A percentile compares a stretch with the other conserved stretches of the same genome.
Conservation (phyloP, 2,329 filamentous ascomycete genomes). For the Hypocreales sp. region DNA sequence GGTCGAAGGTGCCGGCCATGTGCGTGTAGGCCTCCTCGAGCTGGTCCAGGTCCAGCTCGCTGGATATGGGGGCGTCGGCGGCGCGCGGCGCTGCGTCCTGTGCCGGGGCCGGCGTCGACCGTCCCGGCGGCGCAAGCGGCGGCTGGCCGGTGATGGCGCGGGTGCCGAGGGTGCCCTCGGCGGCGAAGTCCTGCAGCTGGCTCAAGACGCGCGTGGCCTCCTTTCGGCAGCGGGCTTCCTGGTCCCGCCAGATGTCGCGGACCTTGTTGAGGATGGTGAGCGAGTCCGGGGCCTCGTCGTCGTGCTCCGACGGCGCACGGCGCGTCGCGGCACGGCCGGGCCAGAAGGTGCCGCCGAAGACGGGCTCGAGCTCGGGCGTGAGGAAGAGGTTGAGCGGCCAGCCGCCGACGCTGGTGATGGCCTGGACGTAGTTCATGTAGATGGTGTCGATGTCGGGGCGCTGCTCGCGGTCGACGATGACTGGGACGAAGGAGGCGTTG, state of each 20-base stretch:
- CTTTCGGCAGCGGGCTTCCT: constrained; percentile 67
- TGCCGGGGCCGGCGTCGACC: constrained; percentile 14
- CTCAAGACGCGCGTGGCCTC: constrained; percentile 71
- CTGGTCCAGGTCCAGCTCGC: constrained; percentile 74
- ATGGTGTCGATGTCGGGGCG: constrained; percentile 87
- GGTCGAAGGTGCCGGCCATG: constrained; percentile 69
- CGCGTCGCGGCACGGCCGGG: constrained; percentile 53
- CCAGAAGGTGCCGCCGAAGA: constrained; percentile 96
- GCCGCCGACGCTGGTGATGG: constrained; percentile 75
- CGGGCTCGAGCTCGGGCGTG: constrained; percentile 80
- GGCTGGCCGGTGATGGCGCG: constrained; percentile 15
- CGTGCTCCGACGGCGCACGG: constrained; percentile 20
- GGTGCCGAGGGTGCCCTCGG: constrained; percentile 61
- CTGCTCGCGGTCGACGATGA: constrained; percentile 88
- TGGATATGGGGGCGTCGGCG: constrained; percentile 26
- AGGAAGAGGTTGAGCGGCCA: constrained; percentile 97
- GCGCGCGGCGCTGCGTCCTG: constrained; percentile 8
- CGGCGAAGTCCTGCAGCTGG: constrained; percentile 74
- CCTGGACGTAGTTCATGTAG: constrained; percentile 97
- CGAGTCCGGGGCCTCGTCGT: constrained; percentile 57
- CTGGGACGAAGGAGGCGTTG: constrained; percentile 77
- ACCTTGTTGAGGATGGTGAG: constrained; percentile 73
- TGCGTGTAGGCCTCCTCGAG: constrained; percentile 79
- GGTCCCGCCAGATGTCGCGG: constrained; percentile 58
- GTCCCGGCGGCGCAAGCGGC: constrained; percentile 13